Percentiles rank a stretch among this genome's conserved stretches.
phyloP scores from a whole-genome alignment of 768 basidiomycete species.

The Termitomyces sp. region DNA sequence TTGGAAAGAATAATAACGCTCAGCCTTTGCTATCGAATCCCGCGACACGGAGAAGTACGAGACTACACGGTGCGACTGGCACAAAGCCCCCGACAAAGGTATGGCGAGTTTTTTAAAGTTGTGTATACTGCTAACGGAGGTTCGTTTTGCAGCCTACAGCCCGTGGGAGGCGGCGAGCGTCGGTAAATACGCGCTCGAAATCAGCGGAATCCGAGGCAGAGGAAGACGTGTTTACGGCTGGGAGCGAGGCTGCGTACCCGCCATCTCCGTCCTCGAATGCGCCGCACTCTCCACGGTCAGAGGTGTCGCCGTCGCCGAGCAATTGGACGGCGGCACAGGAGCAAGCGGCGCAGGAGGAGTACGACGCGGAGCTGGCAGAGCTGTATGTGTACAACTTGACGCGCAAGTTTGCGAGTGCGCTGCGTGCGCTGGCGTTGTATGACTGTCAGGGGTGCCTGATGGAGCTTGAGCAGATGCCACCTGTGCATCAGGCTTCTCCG shows the following conservation, averaged over 20 bases:
- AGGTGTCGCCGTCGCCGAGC: constrained; percentile 58
- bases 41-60: constrained; percentile 67
- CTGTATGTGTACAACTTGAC: constrained; percentile 79
- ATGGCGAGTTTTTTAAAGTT: constrained; percentile 5
- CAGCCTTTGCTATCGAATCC: constrained; percentile 36
- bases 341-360: constrained; percentile 65
- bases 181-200: constrained; percentile 48
- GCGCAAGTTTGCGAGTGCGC: constrained; percentile 76
- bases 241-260: constrained; percentile 48
- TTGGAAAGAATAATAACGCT: constrained; percentile 49
- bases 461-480: constrained; percentile 73
- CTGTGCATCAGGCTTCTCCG: constrained; percentile 65
- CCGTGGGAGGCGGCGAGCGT: constrained; percentile 57
- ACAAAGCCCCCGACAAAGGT: constrained; percentile 59
- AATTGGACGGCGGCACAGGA: constrained; percentile 64
- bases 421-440: constrained; percentile 69
- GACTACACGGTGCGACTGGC: constrained; percentile 55
- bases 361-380: constrained; percentile 72
- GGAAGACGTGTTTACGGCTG: constrained; percentile 44
- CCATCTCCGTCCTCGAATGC: constrained; percentile 56
- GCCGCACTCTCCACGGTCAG: constrained; percentile 59
- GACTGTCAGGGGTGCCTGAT: constrained; percentile 70
- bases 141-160: constrained; percentile 26
- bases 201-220: constrained; percentile 71
- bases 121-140: constrained; percentile 3